These are phyloP conservation scores for Alternaria sp. DNA, from an alignment of 2,329 filamentous ascomycete genomes.

Conservation along the genomic window DNA sequence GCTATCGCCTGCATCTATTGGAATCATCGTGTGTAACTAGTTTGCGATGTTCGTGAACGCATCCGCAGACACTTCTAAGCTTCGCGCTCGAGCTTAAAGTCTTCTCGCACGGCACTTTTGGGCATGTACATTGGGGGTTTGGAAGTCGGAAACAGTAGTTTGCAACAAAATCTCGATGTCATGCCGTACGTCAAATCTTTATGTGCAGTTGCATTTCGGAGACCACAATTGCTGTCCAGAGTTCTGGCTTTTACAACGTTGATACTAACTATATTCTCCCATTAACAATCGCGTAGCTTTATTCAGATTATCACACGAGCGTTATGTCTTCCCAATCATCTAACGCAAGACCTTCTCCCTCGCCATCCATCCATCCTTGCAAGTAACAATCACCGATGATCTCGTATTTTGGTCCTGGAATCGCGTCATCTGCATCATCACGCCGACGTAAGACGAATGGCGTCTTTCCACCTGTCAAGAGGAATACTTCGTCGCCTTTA, in stretches of 20 bases:
- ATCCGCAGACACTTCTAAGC: too few relatives aligned
- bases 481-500: constrained; percentile 12
- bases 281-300: not conserved
- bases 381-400: constrained; percentile 5
- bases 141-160: too few relatives aligned
- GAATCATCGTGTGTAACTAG: too few relatives aligned
- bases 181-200: not conserved
- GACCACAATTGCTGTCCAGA: not conserved
- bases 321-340: not conserved
- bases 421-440: not conserved
- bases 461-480: constrained; percentile 14
- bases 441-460: constrained; percentile 15
- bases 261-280: too few relatives aligned
- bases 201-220: not conserved
- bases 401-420: not conserved
- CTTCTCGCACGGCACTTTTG: too few relatives aligned
- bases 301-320: not conserved
- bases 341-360: not conserved
- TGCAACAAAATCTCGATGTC: not conserved
- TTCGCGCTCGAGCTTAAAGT: too few relatives aligned
- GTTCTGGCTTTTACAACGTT: not conserved
- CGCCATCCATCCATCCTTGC: not conserved
- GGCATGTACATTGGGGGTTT: too few relatives aligned
- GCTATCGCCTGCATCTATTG: not conserved
- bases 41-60: too few relatives aligned